Evolutionary conservation across 2,329 filamentous ascomycete genomes (phyloP), one percentile per base, ranked within the genome.

Genomic region (Ceratocystis cacaofunesta): DNA sequence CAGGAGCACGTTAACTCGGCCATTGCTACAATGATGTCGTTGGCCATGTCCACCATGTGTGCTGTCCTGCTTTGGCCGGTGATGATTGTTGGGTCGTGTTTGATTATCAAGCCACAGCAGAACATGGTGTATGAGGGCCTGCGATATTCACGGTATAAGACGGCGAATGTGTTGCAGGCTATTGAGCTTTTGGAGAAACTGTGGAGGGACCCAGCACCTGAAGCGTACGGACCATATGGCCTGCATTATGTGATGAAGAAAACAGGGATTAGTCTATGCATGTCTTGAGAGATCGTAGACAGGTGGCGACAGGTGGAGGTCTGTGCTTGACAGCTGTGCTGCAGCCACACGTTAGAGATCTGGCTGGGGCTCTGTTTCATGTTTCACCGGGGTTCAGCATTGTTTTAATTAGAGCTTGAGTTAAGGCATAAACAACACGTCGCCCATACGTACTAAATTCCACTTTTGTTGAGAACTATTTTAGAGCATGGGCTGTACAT

Each of bases 241-340:
- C 48, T 67, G 22, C 66, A 67, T 36, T 67, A 67, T 48, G 64
- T 67, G 19, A 67, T 67, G 66, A 65, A 67, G 63, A 67, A 67
- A 58, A 67, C 66, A 36, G 66, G 66, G 8, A 67, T 67, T 22
- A 67, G 66, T 25, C 44, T 67, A 2, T 67, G 66, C 60, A 67
- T 67, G 66, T 67, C 66, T 8, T 67, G 58, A 62, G 48, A 19
- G 52, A 17, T 4, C 12, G 36, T 8, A 7, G 22, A 57, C 8
- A 22, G 48, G 19, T 10, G 58, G 57, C 22, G 30, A 5, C 17
- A 30, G 28, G n/a, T 36, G 19, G 17, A 22, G n/a, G 58, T n/a
- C 7, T 44, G 28, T 15, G 6, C 22, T 7, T 57, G 52, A 22
- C 52, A 30, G 52, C 25, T 28, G 52, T 41, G 12, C 36, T 5